These are phyloP conservation scores for Perkinsus marinus DNA, from an alignment of 169 alveolate species.

Conservation along the genomic window DNA sequence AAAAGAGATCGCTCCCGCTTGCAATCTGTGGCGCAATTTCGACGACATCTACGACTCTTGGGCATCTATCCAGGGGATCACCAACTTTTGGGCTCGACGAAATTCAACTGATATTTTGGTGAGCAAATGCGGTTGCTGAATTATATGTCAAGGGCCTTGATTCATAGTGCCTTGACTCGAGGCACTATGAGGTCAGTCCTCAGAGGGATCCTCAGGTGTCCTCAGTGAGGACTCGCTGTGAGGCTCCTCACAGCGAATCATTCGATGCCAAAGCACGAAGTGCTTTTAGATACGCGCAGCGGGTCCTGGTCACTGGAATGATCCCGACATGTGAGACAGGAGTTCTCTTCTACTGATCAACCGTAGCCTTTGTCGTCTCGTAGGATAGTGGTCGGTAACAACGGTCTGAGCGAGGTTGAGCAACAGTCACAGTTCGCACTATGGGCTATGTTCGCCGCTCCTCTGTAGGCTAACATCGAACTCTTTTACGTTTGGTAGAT, in stretches of 20 bases:
- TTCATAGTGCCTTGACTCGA: too few species aligned
- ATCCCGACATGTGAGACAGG: constrained; percentile 49
- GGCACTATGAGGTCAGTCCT: too few species aligned
- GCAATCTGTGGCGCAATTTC: neutral
- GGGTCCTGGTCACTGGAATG: constrained; percentile 59
- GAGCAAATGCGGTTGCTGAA: too few species aligned
- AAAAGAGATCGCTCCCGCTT: neutral
- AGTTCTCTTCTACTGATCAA: too few species aligned
- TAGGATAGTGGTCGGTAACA: constrained; percentile 51
- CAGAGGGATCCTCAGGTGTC: too few species aligned
- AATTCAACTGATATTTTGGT: neutral
- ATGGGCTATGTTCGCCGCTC: constrained; percentile 57
- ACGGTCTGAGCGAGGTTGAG: constrained; percentile 41
- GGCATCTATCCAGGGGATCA: neutral
- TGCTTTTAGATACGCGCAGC: constrained; percentile 12
- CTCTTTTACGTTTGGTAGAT: too few species aligned
- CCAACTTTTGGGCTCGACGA: neutral
- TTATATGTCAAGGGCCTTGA: too few species aligned
- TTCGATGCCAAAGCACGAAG: too few species aligned
- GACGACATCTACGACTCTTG: neutral
- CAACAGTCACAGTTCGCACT: constrained; percentile 50
- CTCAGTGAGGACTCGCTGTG: too few species aligned
- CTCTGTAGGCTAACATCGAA: too few species aligned
- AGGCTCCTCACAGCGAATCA: too few species aligned
- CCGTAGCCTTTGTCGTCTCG: neutral